Conservation (phyloP, 495 filamentous ascomycete genomes). For the Coniosporium apollinis region DNA sequence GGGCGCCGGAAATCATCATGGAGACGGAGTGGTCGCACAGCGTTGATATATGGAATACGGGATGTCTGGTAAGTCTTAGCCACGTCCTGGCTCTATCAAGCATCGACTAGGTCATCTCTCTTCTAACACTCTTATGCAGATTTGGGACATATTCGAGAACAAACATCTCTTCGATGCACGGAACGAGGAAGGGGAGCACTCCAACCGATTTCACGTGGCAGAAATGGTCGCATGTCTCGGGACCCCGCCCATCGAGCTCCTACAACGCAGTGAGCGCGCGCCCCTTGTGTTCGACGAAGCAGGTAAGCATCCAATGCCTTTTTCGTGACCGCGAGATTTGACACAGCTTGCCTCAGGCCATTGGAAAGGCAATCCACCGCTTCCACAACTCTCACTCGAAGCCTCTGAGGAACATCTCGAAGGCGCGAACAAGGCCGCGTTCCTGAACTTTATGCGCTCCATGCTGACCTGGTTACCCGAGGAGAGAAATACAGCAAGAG, state of each 20-base stretch:
- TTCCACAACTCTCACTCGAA: slow-evolving; percentile 9
- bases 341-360: no score
- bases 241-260: slow-evolving; percentile 15
- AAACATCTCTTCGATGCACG: slow-evolving; percentile 9
- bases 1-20: slow-evolving; percentile 33
- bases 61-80: slow-evolving; percentile 30
- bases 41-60: slow-evolving; percentile 36
- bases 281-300: slow-evolving; percentile 9
- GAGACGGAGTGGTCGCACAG: slow-evolving; percentile 27
- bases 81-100: no score
- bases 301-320: slow-evolving; percentile 8
- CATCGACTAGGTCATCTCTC: no score
- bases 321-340: slow-evolving; percentile 1
- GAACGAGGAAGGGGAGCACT: slow-evolving; percentile 7
- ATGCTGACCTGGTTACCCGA: slow-evolving; percentile 24
- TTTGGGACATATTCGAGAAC: slow-evolving; percentile 22
- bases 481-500: slow-evolving; percentile 17
- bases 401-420: slow-evolving; percentile 12
- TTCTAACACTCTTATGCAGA: slow-evolving; percentile 13
- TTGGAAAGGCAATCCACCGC: slow-evolving; percentile 11
- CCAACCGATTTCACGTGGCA: slow-evolving; percentile 18
- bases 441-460: slow-evolving; percentile 20
- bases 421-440: slow-evolving; percentile 15
- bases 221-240: slow-evolving; percentile 22
- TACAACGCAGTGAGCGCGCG: slow-evolving; percentile 6